Base-by-base conservation (phyloP, 2,329 filamentous ascomycete genomes). In the Cladosporium sp. region DNA sequence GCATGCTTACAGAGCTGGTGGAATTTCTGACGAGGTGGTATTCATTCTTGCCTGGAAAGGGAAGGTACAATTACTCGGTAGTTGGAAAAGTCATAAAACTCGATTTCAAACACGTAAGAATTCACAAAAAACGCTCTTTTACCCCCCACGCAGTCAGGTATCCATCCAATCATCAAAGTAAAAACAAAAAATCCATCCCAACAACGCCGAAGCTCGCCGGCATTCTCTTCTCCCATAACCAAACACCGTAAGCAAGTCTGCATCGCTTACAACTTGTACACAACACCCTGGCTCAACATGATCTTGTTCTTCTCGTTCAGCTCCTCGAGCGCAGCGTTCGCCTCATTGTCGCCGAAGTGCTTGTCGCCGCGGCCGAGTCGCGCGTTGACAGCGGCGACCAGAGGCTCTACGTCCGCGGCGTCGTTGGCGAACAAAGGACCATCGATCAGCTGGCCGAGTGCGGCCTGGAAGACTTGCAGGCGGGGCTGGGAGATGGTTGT, bases 261-360 rank as follows among this genome's bases (percentile, higher is more conserved):
- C 32, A 7, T 15, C 38, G 42, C 51, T 57, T 55, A 71, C n/a
- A 71, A 64, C 70, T 76, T 77, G 57, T 76, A 77, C 51, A 77
- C 72, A 43, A 76, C 70, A 2, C 70, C 74, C 29, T 69, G 73
- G 46, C 67, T 69, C 46, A 65, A 82, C 87, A 98, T 98, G 64
- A 98, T 84, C 73, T 92, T 84, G 68, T 96, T 96, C 60, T 78
- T 76, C 57, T 87, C 83, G 61, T 88, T 85, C 81, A 98, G 84
- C 65, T 79, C 83, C 68, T 82, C 81, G 50, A 98, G 73, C 38
- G 89, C 91, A 67, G 84, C 80, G 51, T 85, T 72, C 0, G 86
- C 88, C 69, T 98, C 93, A 0, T 73, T 74, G 32, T 78, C 78
- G 20, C 75, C 78, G 70, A 95, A 98, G 32, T 76, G 69, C 12